These are phyloP conservation scores for Neoscytalidium dimidiatum DNA, from an alignment of 2,329 filamentous ascomycete genomes.

Conservation along the genomic window DNA sequence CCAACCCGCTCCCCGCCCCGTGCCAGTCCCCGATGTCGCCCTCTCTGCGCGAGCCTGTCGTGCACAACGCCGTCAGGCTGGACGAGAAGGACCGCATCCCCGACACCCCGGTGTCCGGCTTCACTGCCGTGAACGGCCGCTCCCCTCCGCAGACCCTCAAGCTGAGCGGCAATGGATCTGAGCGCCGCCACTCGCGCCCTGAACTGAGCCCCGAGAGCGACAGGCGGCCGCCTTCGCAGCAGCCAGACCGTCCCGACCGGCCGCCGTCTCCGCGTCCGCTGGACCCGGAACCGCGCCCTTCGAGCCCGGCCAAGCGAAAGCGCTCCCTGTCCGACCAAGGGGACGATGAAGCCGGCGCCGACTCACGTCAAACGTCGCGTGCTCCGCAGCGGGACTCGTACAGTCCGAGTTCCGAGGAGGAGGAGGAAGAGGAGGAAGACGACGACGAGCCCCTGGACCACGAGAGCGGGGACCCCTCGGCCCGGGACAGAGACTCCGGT, in stretches of 20 bases:
- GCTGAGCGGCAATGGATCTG: neutral
- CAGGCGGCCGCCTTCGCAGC: slow-evolving; percentile 24
- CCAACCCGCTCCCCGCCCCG: neutral
- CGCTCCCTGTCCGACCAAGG: slow-evolving; percentile 61
- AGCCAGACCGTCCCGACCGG: slow-evolving; percentile 26
- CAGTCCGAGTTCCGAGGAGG: slow-evolving; percentile 27
- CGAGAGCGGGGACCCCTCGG: slow-evolving; percentile 15
- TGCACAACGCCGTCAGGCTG: slow-evolving; percentile 1
- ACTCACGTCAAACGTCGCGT: slow-evolving; percentile 36
- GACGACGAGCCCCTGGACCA: slow-evolving; percentile 8
- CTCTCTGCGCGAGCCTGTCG: neutral
- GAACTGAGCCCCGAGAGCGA: slow-evolving; percentile 23
- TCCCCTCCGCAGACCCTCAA: neutral
- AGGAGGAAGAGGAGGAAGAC: slow-evolving; percentile 28
- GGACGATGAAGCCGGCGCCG: slow-evolving; percentile 32
- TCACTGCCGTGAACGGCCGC: slow-evolving; percentile 19
- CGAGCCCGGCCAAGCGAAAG: slow-evolving; percentile 59
- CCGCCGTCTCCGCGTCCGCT: neutral
- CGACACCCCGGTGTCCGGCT: slow-evolving; percentile 1
- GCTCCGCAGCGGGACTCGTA: neutral
- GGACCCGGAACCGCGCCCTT: slow-evolving; percentile 23
- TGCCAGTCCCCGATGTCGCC: neutral
- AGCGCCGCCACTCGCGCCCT: slow-evolving; percentile 22
- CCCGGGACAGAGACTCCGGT: slow-evolving; percentile 26
- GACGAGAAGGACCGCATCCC: slow-evolving; percentile 7